phyloP scores from a whole-genome alignment of 2,329 filamentous ascomycete species.

The Beauveria sp. region DNA sequence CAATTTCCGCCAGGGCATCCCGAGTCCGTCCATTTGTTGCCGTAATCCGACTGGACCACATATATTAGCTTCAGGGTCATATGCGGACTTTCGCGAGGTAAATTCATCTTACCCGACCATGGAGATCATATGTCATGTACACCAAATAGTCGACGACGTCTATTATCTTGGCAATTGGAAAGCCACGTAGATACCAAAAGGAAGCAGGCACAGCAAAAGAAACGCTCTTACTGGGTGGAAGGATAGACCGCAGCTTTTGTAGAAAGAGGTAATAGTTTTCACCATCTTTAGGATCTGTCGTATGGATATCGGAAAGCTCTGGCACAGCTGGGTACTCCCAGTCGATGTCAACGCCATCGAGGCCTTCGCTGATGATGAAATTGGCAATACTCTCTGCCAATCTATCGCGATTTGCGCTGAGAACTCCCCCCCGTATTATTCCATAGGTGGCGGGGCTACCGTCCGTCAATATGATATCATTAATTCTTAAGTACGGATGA shows the following conservation, averaged over 20 bases:
- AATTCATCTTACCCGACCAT: constrained; percentile 12
- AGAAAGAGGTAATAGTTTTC: constrained; percentile 10
- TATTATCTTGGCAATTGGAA: constrained; percentile 17
- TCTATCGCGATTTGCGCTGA: constrained; percentile 22
- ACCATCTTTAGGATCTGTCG: constrained; percentile 6
- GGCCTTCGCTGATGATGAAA: background rate
- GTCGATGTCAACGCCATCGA: background rate
- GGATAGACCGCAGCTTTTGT: background rate
- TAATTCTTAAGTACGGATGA: background rate
- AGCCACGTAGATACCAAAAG: constrained; percentile 22
- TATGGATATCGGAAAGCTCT: constrained; percentile 12
- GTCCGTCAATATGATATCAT: background rate
- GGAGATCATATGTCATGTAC: constrained; percentile 21
- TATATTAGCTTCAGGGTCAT: too few relatives aligned
- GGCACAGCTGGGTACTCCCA: constrained; percentile 9
- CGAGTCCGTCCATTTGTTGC: background rate
- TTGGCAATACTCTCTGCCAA: constrained; percentile 23
- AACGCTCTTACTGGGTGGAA: constrained; percentile 10
- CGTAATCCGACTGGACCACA: constrained; percentile 12
- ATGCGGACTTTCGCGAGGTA: too few relatives aligned
- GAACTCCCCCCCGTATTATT: constrained; percentile 28
- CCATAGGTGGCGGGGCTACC: constrained; percentile 22
- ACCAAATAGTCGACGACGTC: constrained; percentile 20
- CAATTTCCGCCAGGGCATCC: too few relatives aligned
- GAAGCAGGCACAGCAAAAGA: constrained; percentile 21